phyloP scores from a whole-genome alignment of 2,329 filamentous ascomycete genomes.

The Aspergillus ochraceoroseus region DNA sequence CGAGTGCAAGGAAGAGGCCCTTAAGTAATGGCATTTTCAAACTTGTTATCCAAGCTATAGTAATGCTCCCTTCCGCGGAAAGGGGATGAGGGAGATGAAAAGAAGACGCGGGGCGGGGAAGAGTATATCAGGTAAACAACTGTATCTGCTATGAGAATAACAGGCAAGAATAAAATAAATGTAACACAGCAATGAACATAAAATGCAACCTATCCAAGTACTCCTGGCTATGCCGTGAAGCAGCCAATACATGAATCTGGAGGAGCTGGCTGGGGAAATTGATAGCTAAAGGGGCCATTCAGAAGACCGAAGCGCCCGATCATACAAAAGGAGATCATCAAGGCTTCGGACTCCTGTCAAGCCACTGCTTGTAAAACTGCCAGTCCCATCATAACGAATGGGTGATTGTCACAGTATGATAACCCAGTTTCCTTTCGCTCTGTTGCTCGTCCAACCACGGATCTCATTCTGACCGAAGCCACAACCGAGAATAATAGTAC shows the following conservation, averaged over 20 bases:
- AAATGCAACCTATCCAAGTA: slow-evolving; percentile 30
- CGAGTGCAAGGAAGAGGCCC: background rate
- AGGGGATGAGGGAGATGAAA: slow-evolving; percentile 6
- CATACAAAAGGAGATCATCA: slow-evolving; percentile 5
- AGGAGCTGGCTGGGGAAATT: slow-evolving; percentile 13
- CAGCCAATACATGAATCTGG: slow-evolving; percentile 17
- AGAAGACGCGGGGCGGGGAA: slow-evolving; percentile 9
- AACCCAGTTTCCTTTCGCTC: background rate
- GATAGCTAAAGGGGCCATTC: background rate
- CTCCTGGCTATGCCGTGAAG: slow-evolving; percentile 33
- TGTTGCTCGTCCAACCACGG: slow-evolving; percentile 1
- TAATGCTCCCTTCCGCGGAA: slow-evolving; percentile 15
- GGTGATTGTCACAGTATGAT: slow-evolving; percentile 3
- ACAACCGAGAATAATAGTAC: background rate
- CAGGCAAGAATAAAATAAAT: slow-evolving; percentile 17
- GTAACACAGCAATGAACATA: slow-evolving; percentile 19
- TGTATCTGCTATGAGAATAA: slow-evolving; percentile 15
- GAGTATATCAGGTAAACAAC: slow-evolving; percentile 13
- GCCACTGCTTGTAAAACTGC: background rate
- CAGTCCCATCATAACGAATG: slow-evolving; percentile 9
- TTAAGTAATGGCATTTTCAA: slow-evolving; percentile 10
- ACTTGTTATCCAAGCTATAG: slow-evolving; percentile 24
- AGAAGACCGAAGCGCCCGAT: slow-evolving; percentile 1
- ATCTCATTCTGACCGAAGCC: background rate
- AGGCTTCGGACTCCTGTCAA: background rate